Percentiles rank a stretch among this genome's conserved stretches.
Evolutionary conservation across 371 early-diverging fungal genomes (phyloP).

Genomic region (Mortierella sp.): DNA sequence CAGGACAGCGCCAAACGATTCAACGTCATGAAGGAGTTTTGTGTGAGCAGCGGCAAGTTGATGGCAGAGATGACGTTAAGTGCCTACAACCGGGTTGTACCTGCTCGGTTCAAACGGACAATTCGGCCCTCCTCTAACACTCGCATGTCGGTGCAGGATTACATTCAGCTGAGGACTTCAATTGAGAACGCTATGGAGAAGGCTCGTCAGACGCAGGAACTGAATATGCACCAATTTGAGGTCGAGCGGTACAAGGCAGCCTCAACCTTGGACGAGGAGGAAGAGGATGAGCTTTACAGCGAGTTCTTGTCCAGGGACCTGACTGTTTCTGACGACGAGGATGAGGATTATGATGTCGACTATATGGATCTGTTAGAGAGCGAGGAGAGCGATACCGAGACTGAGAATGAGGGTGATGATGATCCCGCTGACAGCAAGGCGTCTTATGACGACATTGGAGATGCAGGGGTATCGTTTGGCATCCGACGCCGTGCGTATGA

Average conservation of each 20-base stretch:
- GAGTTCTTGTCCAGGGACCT: conserved; percentile 42
- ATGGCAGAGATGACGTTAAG: conserved; percentile 23
- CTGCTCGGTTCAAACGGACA: conserved; percentile 33
- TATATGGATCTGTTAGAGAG: conserved; percentile 10
- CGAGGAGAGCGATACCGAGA: conserved; percentile 14
- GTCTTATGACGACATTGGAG: not conserved
- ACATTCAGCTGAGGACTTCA: conserved; percentile 31
- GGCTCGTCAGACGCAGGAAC: conserved; percentile 21
- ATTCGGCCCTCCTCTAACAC: not conserved
- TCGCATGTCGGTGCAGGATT: conserved; percentile 40
- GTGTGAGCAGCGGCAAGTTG: conserved; percentile 30
- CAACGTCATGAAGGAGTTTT: conserved; percentile 46
- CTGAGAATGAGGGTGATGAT: conserved; percentile 15
- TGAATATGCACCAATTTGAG: conserved; percentile 1
- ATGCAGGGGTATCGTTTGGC: conserved; percentile 20
- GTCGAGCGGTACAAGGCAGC: conserved; percentile 9
- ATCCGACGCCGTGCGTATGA: conserved; percentile 19
- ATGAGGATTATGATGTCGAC: conserved; percentile 43
- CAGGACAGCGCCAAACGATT: conserved; percentile 41
- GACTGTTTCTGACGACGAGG: conserved; percentile 44
- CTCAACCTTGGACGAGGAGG: conserved; percentile 36
- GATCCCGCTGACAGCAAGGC: not conserved
- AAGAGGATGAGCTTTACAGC: conserved; percentile 43
- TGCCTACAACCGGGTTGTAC: conserved; percentile 37
- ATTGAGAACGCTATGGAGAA: conserved; percentile 38